Evolutionary conservation across 2,329 filamentous ascomycete genomes (phyloP).

Genomic region (Bisporella sp.): DNA sequence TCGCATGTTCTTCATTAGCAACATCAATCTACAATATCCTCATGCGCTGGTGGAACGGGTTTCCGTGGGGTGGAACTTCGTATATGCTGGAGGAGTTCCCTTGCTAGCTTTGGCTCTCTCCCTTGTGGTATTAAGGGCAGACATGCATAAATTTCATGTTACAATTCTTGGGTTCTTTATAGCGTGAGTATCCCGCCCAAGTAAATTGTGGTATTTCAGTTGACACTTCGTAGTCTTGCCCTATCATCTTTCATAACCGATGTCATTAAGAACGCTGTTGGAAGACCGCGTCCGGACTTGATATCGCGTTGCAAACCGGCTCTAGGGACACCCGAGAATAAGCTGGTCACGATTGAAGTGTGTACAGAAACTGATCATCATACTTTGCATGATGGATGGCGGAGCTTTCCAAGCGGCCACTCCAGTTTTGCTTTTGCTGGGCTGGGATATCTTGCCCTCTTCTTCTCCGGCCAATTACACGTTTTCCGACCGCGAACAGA

Average conservation of each 20-base stretch:
- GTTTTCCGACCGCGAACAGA: conserved; percentile 42
- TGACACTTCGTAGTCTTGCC: conserved; percentile 40
- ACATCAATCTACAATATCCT: conserved; percentile 77
- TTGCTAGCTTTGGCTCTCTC: conserved; percentile 58
- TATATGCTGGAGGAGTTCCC: conserved; percentile 72
- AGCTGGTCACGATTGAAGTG: conserved; percentile 57
- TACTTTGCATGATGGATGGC: conserved; percentile 73
- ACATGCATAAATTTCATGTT: conserved; percentile 75
- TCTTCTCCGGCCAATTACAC: conserved; percentile 59
- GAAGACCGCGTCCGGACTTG: conserved; percentile 72
- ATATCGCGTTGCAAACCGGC: conserved; percentile 78
- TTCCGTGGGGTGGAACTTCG: conserved; percentile 52
- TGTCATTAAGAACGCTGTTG: conserved; percentile 73
- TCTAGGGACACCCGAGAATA: conserved; percentile 37
- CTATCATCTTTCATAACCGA: conserved; percentile 82
- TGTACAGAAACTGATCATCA: conserved; percentile 68
- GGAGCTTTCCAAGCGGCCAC: conserved; percentile 77
- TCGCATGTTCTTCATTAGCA: conserved; percentile 86
- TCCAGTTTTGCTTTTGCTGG: conserved; percentile 74
- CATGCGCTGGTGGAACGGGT: conserved; percentile 82
- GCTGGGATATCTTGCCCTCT: conserved; percentile 66
- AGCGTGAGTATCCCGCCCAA: conserved; percentile 29
- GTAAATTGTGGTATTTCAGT: neutral
- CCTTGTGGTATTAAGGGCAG: conserved; percentile 54
- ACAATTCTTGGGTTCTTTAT: conserved; percentile 76